phyloP scores from a whole-genome alignment of 2,329 filamentous ascomycete species.

The Drechslerella dactyloides region DNA sequence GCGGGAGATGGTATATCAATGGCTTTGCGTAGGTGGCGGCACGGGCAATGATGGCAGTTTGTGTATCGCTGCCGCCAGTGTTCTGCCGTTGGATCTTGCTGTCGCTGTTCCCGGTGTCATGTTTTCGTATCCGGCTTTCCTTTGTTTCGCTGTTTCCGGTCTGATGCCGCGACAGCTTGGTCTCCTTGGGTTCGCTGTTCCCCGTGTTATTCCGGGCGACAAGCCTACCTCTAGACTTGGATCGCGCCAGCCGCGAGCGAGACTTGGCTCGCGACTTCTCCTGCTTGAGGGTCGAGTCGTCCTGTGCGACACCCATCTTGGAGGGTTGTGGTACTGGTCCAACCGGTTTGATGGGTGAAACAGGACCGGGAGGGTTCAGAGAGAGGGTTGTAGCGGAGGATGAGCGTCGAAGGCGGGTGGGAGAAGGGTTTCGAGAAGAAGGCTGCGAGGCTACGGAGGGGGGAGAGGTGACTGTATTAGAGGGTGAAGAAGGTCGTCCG shows the following conservation, averaged over 20 bases:
- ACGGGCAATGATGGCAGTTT: slow-evolving; percentile 45
- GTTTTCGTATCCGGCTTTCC: slow-evolving; percentile 48
- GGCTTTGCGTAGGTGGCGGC: slow-evolving; percentile 48
- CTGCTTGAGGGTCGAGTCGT: slow-evolving; percentile 43
- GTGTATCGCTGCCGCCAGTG: slow-evolving; percentile 47
- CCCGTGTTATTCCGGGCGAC: slow-evolving; percentile 46
- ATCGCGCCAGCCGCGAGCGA: slow-evolving; percentile 41
- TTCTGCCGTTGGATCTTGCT: slow-evolving; percentile 45
- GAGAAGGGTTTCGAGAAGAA: slow-evolving; percentile 46
- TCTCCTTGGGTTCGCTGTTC: slow-evolving; percentile 47
- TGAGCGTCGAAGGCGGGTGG: slow-evolving; percentile 45
- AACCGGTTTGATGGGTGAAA: slow-evolving; percentile 31
- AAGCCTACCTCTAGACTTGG: slow-evolving; percentile 43
- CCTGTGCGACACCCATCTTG: slow-evolving; percentile 51
- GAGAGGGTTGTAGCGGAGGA: slow-evolving; percentile 40
- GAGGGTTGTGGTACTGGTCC: slow-evolving; percentile 30
- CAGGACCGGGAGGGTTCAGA: slow-evolving; percentile 22
- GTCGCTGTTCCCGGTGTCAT: slow-evolving; percentile 48
- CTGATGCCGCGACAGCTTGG: slow-evolving; percentile 44
- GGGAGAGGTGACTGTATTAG: slow-evolving; percentile 46
- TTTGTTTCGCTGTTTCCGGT: slow-evolving; percentile 49
- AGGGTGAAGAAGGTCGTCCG: slow-evolving; percentile 35
- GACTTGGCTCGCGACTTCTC: slow-evolving; percentile 43
- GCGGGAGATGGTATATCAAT: slow-evolving; percentile 48
- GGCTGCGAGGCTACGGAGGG: slow-evolving; percentile 43